Conservation (phyloP, 441 rosid genomes). For the Gossypium armourianum region DNA sequence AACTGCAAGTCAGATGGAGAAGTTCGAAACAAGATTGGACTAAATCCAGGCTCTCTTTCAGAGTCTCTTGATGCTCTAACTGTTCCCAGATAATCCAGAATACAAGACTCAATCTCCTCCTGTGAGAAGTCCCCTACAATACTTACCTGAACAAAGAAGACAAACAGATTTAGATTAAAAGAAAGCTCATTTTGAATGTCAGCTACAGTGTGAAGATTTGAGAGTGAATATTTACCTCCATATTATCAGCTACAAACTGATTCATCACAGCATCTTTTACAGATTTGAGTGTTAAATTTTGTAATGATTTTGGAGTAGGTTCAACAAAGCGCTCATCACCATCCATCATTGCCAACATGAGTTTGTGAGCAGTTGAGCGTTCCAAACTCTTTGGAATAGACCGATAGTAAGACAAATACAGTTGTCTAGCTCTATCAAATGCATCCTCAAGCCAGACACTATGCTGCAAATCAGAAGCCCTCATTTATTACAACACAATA, state of each 20-base stretch:
- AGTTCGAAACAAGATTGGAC: constrained; percentile 59
- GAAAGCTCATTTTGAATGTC: constrained; percentile 16
- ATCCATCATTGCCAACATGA: constrained; percentile 90
- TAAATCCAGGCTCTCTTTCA: constrained; percentile 26
- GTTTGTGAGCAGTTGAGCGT: constrained; percentile 97
- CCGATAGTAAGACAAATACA: constrained; percentile 81
- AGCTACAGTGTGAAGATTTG: constrained; percentile 7
- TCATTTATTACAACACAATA: constrained; percentile 17
- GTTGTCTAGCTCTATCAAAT: constrained; percentile 89
- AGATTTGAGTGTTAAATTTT: constrained; percentile 54
- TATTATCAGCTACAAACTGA: constrained; percentile 84
- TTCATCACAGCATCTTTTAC: constrained; percentile 92
- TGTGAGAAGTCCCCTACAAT: constrained; percentile 87
- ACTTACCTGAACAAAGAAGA: constrained; percentile 54
- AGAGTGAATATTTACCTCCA: constrained; percentile 56
- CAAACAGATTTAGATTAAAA: constrained; percentile 16
- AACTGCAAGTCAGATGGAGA: constrained; percentile 61
- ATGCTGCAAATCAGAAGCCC: constrained; percentile 57
- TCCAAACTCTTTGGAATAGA: constrained; percentile 98
- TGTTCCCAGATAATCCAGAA: constrained; percentile 87
- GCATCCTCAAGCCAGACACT: constrained; percentile 99
- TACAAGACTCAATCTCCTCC: constrained; percentile 75
- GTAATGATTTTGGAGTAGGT: constrained; percentile 78
- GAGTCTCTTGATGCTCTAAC: constrained; percentile 51
- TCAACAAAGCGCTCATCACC: constrained; percentile 95